Base-by-base conservation (phyloP, 306 rosid genomes). In the Dalbergia oliveri region DNA sequence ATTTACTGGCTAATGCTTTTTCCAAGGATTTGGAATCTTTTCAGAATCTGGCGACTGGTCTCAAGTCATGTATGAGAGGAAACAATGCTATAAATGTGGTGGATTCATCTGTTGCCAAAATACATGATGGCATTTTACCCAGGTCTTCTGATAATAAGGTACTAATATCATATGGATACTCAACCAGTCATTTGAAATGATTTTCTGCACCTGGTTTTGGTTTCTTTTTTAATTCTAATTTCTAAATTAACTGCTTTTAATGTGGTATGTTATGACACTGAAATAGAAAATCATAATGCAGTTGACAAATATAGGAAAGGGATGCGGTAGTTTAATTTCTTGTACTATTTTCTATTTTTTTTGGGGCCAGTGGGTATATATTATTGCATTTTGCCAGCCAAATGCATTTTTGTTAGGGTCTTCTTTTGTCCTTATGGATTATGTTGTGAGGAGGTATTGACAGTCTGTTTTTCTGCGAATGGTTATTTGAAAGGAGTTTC, bases 21-120 rank as follows among this genome's bases (percentile, higher is more conserved):
- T 76, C 76, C 59, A 78, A 84, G 75, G 92, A 96, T 79, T 61
- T 89, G 87, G 94, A 89, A 69, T 86, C 82, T 69, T 85, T 83
- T 76, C 86, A 73, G 72, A 90, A 84, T 83, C 81, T 96, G 82
- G 93, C 87, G 85, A 80, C 83, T 77, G 86, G 88, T 85, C 85
- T 96, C 69, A 82, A 72, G 84, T 77, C 88, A 31, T 90, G 88
- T 80, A 60, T 87, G 74, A 86, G 89, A 65, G 73, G 79, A 71
- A 80, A 77, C 72, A 80, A 76, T 78, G 86, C 81, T 54, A 62
- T 78, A 67, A 60, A 79, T 83, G 73, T 76, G 58, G 81, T 68
- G 66, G 87, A 69, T 71, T 67, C 81, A 71, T 89, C 90, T 76
- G 77, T 67, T 51, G 77, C 83, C 51, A 68, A 53, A 66, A 81